Percentiles rank a stretch among this genome's conserved stretches.
Conservation (phyloP, 371 early-diverging fungal genomes). For the Capniomyces stellatus region DNA sequence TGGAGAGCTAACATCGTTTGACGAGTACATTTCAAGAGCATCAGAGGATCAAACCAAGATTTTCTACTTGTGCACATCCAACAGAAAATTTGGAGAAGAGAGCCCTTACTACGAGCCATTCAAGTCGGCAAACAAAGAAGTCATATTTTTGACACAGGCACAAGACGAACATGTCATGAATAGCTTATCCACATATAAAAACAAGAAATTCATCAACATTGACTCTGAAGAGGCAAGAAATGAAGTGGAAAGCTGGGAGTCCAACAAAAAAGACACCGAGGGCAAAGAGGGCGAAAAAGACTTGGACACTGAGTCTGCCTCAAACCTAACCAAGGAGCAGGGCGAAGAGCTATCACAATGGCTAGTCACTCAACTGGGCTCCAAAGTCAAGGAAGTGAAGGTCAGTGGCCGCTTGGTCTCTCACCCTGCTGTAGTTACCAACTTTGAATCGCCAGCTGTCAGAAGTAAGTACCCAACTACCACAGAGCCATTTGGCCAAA, state of each 20-base stretch:
- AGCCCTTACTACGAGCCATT: slow-evolving; percentile 82
- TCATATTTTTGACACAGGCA: slow-evolving; percentile 66
- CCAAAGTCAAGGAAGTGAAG: slow-evolving; percentile 49
- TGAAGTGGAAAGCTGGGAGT: slow-evolving; percentile 22
- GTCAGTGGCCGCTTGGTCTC: slow-evolving; percentile 44
- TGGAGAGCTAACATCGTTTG: slow-evolving; percentile 52
- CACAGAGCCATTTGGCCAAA: too few species aligned
- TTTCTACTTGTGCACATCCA: slow-evolving; percentile 71
- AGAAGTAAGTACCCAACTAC: too few species aligned
- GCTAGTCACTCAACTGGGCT: slow-evolving; percentile 40
- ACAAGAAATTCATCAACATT: slow-evolving; percentile 61
- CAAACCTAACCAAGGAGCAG: slow-evolving; percentile 35
- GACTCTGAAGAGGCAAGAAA: slow-evolving; percentile 46
- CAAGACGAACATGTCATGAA: slow-evolving; percentile 84
- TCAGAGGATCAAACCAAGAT: slow-evolving; percentile 81
- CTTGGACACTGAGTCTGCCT: slow-evolving; percentile 5
- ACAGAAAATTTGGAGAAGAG: slow-evolving; percentile 52
- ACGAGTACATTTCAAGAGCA: slow-evolving; percentile 77
- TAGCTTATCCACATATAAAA: slow-evolving; percentile 50
- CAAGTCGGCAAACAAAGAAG: slow-evolving; percentile 50
- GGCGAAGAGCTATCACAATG: slow-evolving; percentile 42
- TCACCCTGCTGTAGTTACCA: slow-evolving; percentile 57
- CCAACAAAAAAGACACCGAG: slow-evolving; percentile 11
- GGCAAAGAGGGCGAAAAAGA: slow-evolving; percentile 7
- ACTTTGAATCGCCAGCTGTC: slow-evolving; percentile 57